A percentile compares a stretch with the other conserved stretches of the same genome.
Conservation (phyloP, 306 rosid genomes). For the Lathyrus tuberosus region DNA sequence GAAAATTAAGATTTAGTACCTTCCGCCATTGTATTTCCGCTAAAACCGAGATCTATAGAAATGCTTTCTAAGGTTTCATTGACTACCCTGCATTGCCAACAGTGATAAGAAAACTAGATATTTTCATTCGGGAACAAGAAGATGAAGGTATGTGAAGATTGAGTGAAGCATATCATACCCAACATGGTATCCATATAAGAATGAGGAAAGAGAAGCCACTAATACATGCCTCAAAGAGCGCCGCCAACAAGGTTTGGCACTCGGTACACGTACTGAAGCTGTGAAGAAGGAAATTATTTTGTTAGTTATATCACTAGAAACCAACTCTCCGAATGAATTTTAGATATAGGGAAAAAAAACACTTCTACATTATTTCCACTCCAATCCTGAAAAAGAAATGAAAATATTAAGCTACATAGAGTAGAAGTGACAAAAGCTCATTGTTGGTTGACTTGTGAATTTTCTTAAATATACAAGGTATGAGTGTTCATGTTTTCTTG, state of each 20-base stretch:
- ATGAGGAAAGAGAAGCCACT: constrained; percentile 72
- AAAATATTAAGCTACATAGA: not conserved
- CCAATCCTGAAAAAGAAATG: constrained; percentile 10
- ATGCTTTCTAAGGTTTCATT: constrained; percentile 88
- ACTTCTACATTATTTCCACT: not conserved
- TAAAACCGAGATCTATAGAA: constrained; percentile 75
- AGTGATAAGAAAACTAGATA: constrained; percentile 33
- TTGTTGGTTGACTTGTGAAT: constrained; percentile 24
- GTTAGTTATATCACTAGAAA: constrained; percentile 39
- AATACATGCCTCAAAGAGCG: constrained; percentile 66
- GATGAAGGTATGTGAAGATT: constrained; percentile 36
- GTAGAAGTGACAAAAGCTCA: constrained; percentile 18
- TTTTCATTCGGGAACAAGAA: constrained; percentile 16
- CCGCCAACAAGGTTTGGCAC: constrained; percentile 66
- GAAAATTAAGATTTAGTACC: constrained; percentile 48
- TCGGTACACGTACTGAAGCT: constrained; percentile 47
- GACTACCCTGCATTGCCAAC: constrained; percentile 68
- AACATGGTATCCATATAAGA: constrained; percentile 84
- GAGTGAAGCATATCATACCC: constrained; percentile 54
- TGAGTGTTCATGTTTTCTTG: constrained; percentile 2
- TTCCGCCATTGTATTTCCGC: constrained; percentile 79
- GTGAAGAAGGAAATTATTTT: constrained; percentile 34
- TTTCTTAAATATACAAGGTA: constrained; percentile 13
- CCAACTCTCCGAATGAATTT: constrained; percentile 12
- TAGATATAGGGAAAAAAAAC: not conserved